Percentiles rank a stretch among this genome's conserved stretches.
phyloP scores from a whole-genome alignment of 805 yeast genomes.

The Wickerhamiella siamensis region DNA sequence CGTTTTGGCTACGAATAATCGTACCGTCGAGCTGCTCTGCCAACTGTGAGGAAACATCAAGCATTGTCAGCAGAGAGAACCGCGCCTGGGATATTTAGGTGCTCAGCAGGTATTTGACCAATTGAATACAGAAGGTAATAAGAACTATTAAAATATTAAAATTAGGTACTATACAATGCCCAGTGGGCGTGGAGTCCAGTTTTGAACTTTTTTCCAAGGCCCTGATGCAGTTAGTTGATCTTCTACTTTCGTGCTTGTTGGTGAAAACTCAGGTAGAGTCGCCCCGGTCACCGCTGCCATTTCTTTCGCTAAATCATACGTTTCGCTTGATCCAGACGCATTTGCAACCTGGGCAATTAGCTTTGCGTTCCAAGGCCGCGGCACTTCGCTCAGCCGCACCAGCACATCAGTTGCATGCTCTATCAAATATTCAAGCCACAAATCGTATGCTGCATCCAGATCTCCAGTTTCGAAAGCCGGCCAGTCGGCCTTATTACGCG shows the following conservation, averaged over 20 bases:
- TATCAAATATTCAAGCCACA: slow-evolving; percentile 15
- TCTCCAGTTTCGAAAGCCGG: slow-evolving; percentile 4
- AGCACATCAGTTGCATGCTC: neutral
- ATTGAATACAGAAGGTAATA: too few relatives aligned
- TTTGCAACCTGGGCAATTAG: slow-evolving; percentile 12
- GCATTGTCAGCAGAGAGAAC: too few relatives aligned
- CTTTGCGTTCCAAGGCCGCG: slow-evolving; percentile 20
- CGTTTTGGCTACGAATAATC: too few relatives aligned
- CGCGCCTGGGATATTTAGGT: too few relatives aligned
- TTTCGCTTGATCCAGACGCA: neutral
- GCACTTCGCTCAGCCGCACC: slow-evolving; percentile 1
- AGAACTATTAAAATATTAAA: too few relatives aligned
- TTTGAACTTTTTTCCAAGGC: slow-evolving; percentile 8
- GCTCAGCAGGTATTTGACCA: too few relatives aligned
- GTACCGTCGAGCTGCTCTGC: too few relatives aligned
- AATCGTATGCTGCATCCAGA: slow-evolving; percentile 5
- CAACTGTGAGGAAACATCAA: too few relatives aligned
- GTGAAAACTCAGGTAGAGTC: slow-evolving; percentile 1
- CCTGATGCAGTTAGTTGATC: neutral
- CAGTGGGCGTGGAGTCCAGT: slow-evolving; percentile 14
- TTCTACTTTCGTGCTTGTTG: neutral
- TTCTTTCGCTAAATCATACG: slow-evolving; percentile 9
- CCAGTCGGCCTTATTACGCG: slow-evolving; percentile 12
- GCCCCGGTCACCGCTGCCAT: slow-evolving; percentile 15
- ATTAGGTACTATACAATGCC: slow-evolving; percentile 4